phyloP scores from a whole-genome alignment of 2,329 filamentous ascomycete species.

The Cladosporium halotolerans region DNA sequence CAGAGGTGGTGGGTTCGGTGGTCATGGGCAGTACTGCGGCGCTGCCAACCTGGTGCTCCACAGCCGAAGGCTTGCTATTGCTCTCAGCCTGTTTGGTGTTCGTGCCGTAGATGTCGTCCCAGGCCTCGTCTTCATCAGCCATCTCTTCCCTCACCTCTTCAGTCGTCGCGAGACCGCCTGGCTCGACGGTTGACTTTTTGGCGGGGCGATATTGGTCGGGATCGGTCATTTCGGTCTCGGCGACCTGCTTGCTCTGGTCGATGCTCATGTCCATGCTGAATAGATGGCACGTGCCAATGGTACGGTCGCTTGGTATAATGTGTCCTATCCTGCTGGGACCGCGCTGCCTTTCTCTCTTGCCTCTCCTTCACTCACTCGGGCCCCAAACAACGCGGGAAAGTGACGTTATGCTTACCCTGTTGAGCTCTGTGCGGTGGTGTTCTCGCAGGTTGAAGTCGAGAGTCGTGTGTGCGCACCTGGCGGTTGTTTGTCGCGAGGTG shows the following conservation, averaged over 20 bases:
- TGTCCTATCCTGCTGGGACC: too few relatives aligned
- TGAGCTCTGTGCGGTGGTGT: too few relatives aligned
- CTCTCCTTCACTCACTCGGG: background rate
- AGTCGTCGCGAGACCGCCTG: slow-evolving; percentile 6
- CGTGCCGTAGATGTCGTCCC: slow-evolving; percentile 28
- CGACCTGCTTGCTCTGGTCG: slow-evolving; percentile 4
- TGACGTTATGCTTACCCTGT: background rate
- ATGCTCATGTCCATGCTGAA: slow-evolving; percentile 4
- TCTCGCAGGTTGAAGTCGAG: too few relatives aligned
- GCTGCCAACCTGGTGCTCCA: slow-evolving; percentile 2
- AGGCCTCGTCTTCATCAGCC: slow-evolving; percentile 25
- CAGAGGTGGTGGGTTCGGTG: background rate
- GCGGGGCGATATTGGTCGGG: slow-evolving; percentile 7
- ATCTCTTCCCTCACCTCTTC: slow-evolving; percentile 22
- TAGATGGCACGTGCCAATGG: too few relatives aligned
- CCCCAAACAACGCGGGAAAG: background rate
- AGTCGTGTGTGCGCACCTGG: too few relatives aligned
- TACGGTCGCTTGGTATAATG: too few relatives aligned
- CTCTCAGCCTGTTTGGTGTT: slow-evolving; percentile 1
- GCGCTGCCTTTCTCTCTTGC: background rate
- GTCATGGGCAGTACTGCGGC: background rate
- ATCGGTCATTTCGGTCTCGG: slow-evolving; percentile 9
- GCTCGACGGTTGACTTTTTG: background rate
- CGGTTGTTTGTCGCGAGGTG: too few relatives aligned
- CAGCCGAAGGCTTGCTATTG: slow-evolving; percentile 1